Percentiles rank a stretch among this genome's conserved stretches.
Conservation (phyloP, 495 filamentous ascomycete genomes). For the Podospora tetraspora region DNA sequence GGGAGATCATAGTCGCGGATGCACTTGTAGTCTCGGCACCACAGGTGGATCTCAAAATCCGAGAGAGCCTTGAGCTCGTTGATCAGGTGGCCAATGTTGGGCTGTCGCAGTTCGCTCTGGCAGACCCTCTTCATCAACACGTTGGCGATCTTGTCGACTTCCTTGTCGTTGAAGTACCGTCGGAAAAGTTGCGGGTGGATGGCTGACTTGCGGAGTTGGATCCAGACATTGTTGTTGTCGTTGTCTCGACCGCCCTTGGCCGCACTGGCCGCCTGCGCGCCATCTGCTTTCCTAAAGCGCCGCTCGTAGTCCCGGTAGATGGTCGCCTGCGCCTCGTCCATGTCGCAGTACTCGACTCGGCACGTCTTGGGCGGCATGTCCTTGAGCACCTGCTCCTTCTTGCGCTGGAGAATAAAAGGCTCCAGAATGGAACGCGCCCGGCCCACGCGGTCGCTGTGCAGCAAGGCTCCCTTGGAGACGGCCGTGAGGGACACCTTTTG, state of each 20-base stretch:
- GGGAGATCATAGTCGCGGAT: slow-evolving; percentile 67
- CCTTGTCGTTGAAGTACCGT: slow-evolving; percentile 65
- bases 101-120: slow-evolving; percentile 40
- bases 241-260: slow-evolving; percentile 35
- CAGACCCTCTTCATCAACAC: slow-evolving; percentile 57
- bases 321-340: slow-evolving; percentile 61
- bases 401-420: slow-evolving; percentile 86
- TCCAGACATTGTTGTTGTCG: slow-evolving; percentile 69
- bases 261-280: slow-evolving; percentile 34
- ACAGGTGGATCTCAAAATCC: slow-evolving; percentile 77
- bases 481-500: slow-evolving; percentile 82
- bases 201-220: slow-evolving; percentile 85
- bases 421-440: slow-evolving; percentile 88
- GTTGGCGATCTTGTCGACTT: slow-evolving; percentile 71
- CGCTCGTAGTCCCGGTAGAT: slow-evolving; percentile 59
- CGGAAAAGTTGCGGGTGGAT: slow-evolving; percentile 90
- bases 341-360: slow-evolving; percentile 69
- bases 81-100: slow-evolving; percentile 59
- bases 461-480: slow-evolving; percentile 63
- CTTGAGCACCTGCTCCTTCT: slow-evolving; percentile 90
- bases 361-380: slow-evolving; percentile 78
- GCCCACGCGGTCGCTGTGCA: slow-evolving; percentile 78
- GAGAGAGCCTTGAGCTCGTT: slow-evolving; percentile 67
- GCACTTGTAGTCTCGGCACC: slow-evolving; percentile 67
- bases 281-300: slow-evolving; percentile 41